Percentiles rank a stretch among this genome's conserved stretches.
phyloP scores from a whole-genome alignment of 768 basidiomycete genomes.

The Chalciporus chontae region DNA sequence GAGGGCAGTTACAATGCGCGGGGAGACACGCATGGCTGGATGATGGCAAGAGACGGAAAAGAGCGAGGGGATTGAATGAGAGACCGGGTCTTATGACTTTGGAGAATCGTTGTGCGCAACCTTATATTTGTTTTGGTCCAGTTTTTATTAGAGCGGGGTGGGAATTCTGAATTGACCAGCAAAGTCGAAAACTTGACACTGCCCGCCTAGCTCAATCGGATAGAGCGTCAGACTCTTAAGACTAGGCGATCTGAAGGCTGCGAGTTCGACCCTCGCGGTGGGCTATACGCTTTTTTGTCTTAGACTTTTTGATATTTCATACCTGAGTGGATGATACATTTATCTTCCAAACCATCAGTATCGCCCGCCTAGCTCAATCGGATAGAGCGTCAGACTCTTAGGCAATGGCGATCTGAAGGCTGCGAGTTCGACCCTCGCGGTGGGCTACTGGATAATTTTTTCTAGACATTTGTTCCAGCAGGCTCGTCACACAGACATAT shows the following conservation, averaged over 20 bases:
- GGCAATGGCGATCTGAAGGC: conserved; percentile 48
- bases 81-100: not conserved
- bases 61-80: not conserved
- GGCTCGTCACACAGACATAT: too few relatives aligned
- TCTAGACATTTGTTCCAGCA: too few relatives aligned
- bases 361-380: conserved; percentile 64
- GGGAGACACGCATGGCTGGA: conserved; percentile 24
- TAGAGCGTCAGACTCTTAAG: conserved; percentile 65
- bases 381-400: conserved; percentile 69
- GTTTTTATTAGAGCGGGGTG: not conserved
- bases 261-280: conserved; percentile 65
- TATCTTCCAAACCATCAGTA: too few relatives aligned
- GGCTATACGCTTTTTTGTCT: conserved; percentile 38
- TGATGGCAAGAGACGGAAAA: conserved; percentile 7
- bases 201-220: conserved; percentile 68
- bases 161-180: not conserved
- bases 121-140: not conserved
- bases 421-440: conserved; percentile 65
- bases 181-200: not conserved
- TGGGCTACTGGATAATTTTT: conserved; percentile 38
- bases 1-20: conserved; percentile 25
- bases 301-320: too few relatives aligned
- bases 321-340: too few relatives aligned
- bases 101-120: not conserved
- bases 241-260: conserved; percentile 54